Base-by-base conservation (phyloP, 192 early-diverging fungal genomes). In the Globomyces pollinis-pini region DNA sequence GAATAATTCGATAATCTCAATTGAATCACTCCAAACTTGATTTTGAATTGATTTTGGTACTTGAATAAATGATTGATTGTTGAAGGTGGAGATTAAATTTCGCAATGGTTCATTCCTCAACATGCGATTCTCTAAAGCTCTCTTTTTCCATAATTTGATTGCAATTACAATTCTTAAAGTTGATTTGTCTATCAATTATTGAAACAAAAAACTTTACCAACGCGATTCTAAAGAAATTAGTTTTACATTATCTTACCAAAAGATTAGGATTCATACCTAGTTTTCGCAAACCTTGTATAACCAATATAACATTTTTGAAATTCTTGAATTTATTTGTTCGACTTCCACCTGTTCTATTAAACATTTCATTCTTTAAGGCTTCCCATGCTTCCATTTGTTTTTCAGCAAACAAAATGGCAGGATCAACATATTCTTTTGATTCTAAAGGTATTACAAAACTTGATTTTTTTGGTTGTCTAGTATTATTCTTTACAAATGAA, bases 111-210 rank as follows among this genome's bases (percentile, higher is more conserved):
- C 52, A 24, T 39, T 36, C 7, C 52, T n/a, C 20, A 39, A 7
- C 20, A 26, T 55, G 9, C 52, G 29, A 24, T 36, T 39, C 21
- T 55, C 52, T 7, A 55, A 21, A 2, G 52, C 52, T 55, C 52
- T 16, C n/a, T 55, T 55, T 39, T 55, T 55, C 52, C 52, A 55
- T n/a, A 55, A 31, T 39, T 55, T 55, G n/a, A 55, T 34, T 7
- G 34, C 21, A 16, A 55, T 55, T 3, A 55, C n/a, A 8, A 34
- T 55, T 12, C 23, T 39, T 39, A 55, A 24, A 7, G 52, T 55
- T 5, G 52, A 55, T 24, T 57, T 57, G 38, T 33, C 55, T n/a
- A n/a, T n/a, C n/a, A n/a, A n/a, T n/a, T n/a, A n/a, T n/a, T n/a
- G n/a, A n/a, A n/a, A n/a, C n/a, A n/a, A n/a, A n/a, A n/a, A n/a